Percentiles rank a stretch among this genome's conserved stretches.
These are phyloP conservation scores for Phlebopus sp. DNA, from an alignment of 1,284 basidiomycete genomes.

Conservation along the genomic window DNA sequence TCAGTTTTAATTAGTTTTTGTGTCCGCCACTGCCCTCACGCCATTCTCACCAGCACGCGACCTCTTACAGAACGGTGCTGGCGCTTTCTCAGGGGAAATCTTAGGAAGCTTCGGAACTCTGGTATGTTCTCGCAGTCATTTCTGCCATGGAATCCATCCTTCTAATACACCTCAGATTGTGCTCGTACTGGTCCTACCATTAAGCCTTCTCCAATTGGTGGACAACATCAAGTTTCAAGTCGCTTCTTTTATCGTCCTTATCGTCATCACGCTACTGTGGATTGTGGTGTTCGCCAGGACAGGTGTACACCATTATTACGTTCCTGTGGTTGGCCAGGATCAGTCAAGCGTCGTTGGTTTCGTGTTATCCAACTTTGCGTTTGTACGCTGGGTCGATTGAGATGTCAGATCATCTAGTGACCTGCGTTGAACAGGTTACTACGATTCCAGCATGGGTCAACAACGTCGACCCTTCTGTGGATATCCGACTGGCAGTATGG, in stretches of 20 bases:
- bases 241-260: constrained; percentile 20
- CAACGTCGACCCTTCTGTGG: constrained; percentile 22
- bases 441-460: constrained; percentile 28
- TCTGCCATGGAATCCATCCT: no score
- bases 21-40: no score
- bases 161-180: no score
- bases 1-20: constrained; percentile 1
- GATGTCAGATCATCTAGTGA: neutral
- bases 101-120: no score
- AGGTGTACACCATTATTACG: neutral
- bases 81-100: no score
- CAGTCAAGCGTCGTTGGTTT: no score
- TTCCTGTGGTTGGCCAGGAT: no score
- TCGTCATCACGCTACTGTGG: constrained; percentile 21
- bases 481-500: constrained; percentile 23
- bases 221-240: constrained; percentile 26
- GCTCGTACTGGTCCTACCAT: constrained; percentile 15
- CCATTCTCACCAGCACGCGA: no score
- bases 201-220: constrained; percentile 24
- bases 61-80: no score
- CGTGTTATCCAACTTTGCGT: no score
- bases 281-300: constrained; percentile 15
- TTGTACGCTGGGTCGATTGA: no score
- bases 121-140: no score
- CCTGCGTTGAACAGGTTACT: constrained; percentile 14